Evolutionary conservation across 768 basidiomycete species (phyloP), one percentile per base, ranked within the genome.

Genomic region (Lepiota subincarnata): DNA sequence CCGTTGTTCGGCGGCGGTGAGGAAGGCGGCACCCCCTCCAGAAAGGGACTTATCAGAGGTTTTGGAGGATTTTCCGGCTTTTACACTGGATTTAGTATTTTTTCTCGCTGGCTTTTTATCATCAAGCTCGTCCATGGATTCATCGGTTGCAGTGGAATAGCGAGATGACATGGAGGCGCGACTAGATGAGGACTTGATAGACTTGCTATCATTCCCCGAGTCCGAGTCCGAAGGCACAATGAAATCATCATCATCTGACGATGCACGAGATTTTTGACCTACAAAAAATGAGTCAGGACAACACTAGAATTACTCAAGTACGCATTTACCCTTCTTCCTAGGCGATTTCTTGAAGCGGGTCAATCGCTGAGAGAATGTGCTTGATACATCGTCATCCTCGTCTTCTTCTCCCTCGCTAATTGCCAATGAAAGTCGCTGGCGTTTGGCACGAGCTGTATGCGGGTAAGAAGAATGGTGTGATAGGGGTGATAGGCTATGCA

Each of bases 1-100:
- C 5, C 87, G 78, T 58, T 79, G 79, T 65, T 95, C 93, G 1
- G 95, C 93, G 6, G 84, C 85, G 13, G 93, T 96, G 52, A 94
- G 73, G 70, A 95, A 90, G 7, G 69, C 66, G 38, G 67, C 69
- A 35, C 65, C 64, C 20, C 70, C 68, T 5, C 59, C 62, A 35
- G 62, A 59, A 52, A 64, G 59, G 37, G 49, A 62, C 55, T 40
- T 58, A 1, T 57, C 61, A 14, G 60, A 39, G 0, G 60, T 56
- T 38, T 59, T 50, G 16, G 55, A 46, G 24, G 61, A 47, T 57
- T 66, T 52, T 55, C 50, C 57, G 13, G 67, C 39, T 34, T 64
- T 64, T 6, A 55, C 44, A 6, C 57, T 41, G 52, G 64, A 51
- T 38, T 63, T 66, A 42, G 73, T 74, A 4, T 66, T 52, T 57